These are phyloP conservation scores for Akebia trifoliata DNA, from an alignment of 164 flowering plant genomes.

Conservation along the genomic window DNA sequence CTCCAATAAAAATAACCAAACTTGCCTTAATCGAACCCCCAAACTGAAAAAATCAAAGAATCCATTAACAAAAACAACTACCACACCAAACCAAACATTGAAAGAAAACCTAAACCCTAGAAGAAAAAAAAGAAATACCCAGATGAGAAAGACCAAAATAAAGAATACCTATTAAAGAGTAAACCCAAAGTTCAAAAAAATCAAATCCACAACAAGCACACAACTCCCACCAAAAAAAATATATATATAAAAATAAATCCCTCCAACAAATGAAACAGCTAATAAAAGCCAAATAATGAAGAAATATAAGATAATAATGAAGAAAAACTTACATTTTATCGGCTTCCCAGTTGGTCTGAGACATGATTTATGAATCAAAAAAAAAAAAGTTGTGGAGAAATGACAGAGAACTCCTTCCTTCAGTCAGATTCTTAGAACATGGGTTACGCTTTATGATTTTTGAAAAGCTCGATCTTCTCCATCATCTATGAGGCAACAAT, in stretches of 20 bases:
- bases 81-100: neutral
- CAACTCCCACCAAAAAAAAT: neutral
- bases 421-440: conserved; percentile 9
- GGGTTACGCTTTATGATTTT: neutral
- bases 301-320: neutral
- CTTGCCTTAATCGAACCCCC: neutral
- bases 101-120: conserved; percentile 9
- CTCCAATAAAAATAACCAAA: neutral
- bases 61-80: neutral
- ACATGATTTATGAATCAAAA: conserved; percentile 40
- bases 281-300: neutral
- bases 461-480: neutral
- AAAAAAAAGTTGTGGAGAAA: neutral
- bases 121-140: conserved; percentile 4
- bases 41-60: neutral
- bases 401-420: conserved; percentile 6
- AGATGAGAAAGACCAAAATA: conserved; percentile 1
- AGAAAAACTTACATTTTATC: conserved; percentile 26
- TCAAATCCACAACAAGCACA: neutral
- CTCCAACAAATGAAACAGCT: neutral
- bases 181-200: neutral
- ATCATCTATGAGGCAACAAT: conserved; percentile 2
- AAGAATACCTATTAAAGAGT: neutral
- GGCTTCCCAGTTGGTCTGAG: conserved; percentile 74
- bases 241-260: neutral